Percentiles rank a stretch among this genome's conserved stretches.
Conservation (phyloP, 2,329 filamentous ascomycete species). For the Cytospora chrysosperma region DNA sequence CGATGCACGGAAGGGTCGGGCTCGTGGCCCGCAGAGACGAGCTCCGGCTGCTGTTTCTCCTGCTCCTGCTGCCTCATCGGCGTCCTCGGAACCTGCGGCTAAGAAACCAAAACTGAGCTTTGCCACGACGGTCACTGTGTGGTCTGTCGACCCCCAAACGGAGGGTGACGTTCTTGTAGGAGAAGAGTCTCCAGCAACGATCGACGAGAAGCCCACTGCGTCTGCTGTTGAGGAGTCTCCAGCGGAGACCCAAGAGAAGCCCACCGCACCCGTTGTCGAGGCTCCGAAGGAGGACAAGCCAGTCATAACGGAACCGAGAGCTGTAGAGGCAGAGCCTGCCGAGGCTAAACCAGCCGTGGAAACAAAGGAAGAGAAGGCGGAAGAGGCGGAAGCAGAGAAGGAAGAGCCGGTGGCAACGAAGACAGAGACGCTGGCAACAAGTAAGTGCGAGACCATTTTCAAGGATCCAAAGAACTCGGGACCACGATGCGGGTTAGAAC, state of each 20-base stretch:
- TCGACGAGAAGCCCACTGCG: slow-evolving; percentile 12
- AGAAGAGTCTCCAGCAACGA: not conserved
- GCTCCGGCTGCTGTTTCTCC: slow-evolving; percentile 38
- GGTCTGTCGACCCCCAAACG: slow-evolving; percentile 52
- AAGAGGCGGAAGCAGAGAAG: slow-evolving; percentile 19
- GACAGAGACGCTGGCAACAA: slow-evolving; percentile 24
- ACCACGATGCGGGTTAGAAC: not conserved
- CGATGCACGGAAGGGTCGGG: slow-evolving; percentile 88
- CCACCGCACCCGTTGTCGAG: not conserved
- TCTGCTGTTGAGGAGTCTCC: slow-evolving; percentile 12
- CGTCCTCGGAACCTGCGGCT: slow-evolving; percentile 31
- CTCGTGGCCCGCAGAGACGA: slow-evolving; percentile 73
- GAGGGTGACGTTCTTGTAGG: slow-evolving; percentile 43
- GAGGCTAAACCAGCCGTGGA: slow-evolving; percentile 8
- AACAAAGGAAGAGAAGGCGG: slow-evolving; percentile 25
- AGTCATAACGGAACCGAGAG: not conserved
- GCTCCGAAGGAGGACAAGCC: slow-evolving; percentile 7
- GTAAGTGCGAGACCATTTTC: slow-evolving; percentile 12
- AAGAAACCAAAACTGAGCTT: slow-evolving; percentile 45
- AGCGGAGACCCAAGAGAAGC: not conserved
- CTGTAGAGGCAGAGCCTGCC: slow-evolving; percentile 8
- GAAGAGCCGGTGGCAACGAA: slow-evolving; percentile 21
- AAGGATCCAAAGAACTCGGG: not conserved
- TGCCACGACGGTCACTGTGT: slow-evolving; percentile 48
- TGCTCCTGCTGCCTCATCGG: slow-evolving; percentile 33